Conservation (phyloP, 306 rosid species). For the Medicago truncatula region DNA sequence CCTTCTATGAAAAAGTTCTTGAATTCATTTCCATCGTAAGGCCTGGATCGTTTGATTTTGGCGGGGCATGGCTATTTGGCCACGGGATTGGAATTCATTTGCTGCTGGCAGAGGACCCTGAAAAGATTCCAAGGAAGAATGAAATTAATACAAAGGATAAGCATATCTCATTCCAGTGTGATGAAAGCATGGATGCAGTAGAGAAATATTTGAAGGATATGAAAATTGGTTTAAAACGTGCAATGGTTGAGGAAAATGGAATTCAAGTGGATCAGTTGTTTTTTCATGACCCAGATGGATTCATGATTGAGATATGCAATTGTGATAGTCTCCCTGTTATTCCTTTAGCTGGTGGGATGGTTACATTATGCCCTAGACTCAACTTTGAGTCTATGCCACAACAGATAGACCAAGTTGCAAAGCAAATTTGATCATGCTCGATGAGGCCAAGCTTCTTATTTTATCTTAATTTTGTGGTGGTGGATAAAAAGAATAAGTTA, state of each 20-base stretch:
- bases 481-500: not conserved
- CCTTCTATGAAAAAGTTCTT: constrained; percentile 79
- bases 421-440: constrained; percentile 10
- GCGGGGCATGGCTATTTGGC: constrained; percentile 92
- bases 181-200: constrained; percentile 79
- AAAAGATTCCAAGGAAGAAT: constrained; percentile 57
- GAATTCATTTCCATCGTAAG: constrained; percentile 84
- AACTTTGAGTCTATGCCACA: constrained; percentile 43
- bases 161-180: constrained; percentile 96
- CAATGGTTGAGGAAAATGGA: constrained; percentile 86
- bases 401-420: constrained; percentile 41
- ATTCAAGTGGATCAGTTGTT: constrained; percentile 78
- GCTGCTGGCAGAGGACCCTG: constrained; percentile 66
- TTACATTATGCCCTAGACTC: constrained; percentile 40
- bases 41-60: constrained; percentile 86
- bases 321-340: constrained; percentile 86
- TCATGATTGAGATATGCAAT: constrained; percentile 95
- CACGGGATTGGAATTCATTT: constrained; percentile 90
- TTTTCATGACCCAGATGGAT: constrained; percentile 96
- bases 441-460: not conserved
- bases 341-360: constrained; percentile 55
- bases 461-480: not conserved
- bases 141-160: constrained; percentile 90
- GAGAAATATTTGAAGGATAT: constrained; percentile 90
- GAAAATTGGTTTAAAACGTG: constrained; percentile 60